Base-by-base conservation (phyloP, 352 stramenopile species). In the Halophytophthora batemanensis region DNA sequence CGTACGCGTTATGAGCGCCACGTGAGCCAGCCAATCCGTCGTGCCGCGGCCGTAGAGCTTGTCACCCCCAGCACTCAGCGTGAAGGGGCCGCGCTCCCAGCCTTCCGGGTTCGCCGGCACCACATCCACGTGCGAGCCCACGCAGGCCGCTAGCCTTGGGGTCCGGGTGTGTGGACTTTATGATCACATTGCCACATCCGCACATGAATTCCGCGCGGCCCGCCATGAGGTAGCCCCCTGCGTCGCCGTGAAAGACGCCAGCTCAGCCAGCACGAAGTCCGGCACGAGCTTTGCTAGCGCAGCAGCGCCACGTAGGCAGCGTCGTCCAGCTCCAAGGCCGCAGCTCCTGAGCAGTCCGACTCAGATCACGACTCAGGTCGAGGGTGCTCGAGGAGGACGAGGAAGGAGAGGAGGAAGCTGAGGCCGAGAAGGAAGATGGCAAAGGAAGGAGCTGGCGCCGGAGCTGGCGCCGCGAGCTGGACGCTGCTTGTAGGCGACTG, bases 41-140 rank as follows among this genome's bases (percentile, higher is more conserved):
- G 90, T 97, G 19, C 90, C 90, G 15, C 90, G 79, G 4, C 87
- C 90, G 61, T 93, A 97, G 13, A 97, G 79, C 64, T 90, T 89
- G 69, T 97, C 89, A 33, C 87, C 88, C 46, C 96, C 90, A 3
- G 90, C 80, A 15, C 67, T 77, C 1, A 97, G 70, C 37, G 82
- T 71, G 68, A 97, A 97, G 18, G 89, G 89, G 50, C 97, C 82
- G 34, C 81, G 63, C 15, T 85, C 67, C 89, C 89, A 97, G 15
- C 70, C 79, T 47, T 95, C 85, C 7, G 87, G 83, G 66, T 95
- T 93, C 29, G 89, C 89, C 8, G 89, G 88, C 49, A 97, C 89
- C 19, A 97, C 88, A 53, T 97, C 90, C 72, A 97, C 74, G 74
- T 97, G 88, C 42, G 76, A 91, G 18, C 87, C 88, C 13, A 97